Conservation (phyloP, 2,329 filamentous ascomycete genomes). For the Pezizomycotina sp. region DNA sequence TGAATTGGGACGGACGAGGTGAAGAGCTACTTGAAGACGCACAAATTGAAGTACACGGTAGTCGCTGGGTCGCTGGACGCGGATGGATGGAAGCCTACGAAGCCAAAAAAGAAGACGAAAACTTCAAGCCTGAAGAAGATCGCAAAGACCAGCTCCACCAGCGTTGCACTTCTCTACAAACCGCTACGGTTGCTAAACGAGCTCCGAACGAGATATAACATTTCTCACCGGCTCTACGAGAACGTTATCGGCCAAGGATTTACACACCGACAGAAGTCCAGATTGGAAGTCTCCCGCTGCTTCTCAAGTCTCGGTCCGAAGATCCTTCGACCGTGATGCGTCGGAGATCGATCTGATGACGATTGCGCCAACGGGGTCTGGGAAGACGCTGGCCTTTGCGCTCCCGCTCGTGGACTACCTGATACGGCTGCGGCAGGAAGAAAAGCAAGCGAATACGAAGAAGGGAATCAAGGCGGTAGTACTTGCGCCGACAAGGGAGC, state of each 20-base stretch:
- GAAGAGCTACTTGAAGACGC: slow-evolving; percentile 57
- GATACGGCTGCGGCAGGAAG: slow-evolving; percentile 39
- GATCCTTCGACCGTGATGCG: slow-evolving; percentile 25
- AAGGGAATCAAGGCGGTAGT: slow-evolving; percentile 50
- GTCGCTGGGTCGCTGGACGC: slow-evolving; percentile 35
- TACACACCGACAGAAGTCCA: slow-evolving; percentile 83
- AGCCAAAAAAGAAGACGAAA: slow-evolving; percentile 30
- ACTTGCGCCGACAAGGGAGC: slow-evolving; percentile 61
- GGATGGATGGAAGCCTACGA: slow-evolving; percentile 25
- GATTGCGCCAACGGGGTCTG: slow-evolving; percentile 86
- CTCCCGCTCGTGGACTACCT: slow-evolving; percentile 59
- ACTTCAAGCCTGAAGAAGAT: too few species aligned
- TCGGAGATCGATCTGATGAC: slow-evolving; percentile 57
- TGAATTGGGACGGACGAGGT: too few species aligned
- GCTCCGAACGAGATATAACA: slow-evolving; percentile 49
- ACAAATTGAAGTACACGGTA: slow-evolving; percentile 70
- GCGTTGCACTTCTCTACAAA: slow-evolving; percentile 47
- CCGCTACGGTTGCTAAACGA: slow-evolving; percentile 64
- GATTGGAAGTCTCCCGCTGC: slow-evolving; percentile 63
- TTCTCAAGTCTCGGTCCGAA: slow-evolving; percentile 41
- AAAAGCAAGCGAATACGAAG: slow-evolving; percentile 28
- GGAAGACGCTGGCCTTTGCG: slow-evolving; percentile 86
- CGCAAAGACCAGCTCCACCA: slow-evolving; percentile 1
- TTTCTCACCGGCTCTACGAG: slow-evolving; percentile 54
- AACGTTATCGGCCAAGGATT: slow-evolving; percentile 80